Evolutionary conservation across 805 yeast species (phyloP), one percentile per base, ranked within the genome.

Genomic region (Candida sonorensis): DNA sequence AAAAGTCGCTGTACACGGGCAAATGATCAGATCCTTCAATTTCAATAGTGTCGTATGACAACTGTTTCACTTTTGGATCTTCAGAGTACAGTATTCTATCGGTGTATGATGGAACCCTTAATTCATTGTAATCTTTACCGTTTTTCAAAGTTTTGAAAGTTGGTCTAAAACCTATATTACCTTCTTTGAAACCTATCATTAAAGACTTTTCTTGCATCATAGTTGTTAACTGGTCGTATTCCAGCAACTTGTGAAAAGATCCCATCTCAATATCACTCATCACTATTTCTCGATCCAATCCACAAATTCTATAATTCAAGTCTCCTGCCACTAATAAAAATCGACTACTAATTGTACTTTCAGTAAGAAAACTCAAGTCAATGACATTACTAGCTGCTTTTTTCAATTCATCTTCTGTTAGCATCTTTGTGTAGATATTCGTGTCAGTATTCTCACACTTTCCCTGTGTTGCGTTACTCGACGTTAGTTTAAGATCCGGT

Each of bases 91-190:
- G 45, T 3, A 76, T 63, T 20, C 83, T 59, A 39, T 76, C 83
- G 0, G 81, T 75, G 46, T 75, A 76, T 1, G 80, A 70, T 0
- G 83, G 81, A 6, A 57, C 51, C 29, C 81, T 55, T 13, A 46
- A 52, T 4, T 44, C 27, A 31, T 62, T 62, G 51, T 25, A 53
- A 48, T 17, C 42, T 42, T 25, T 46, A 38, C 21, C 33, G 28
- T 20, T 44, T 33, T 28, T 41, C 13, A 66, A 55, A n/a, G n/a
- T n/a, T 44, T 74, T 75, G 46, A 69, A 76, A 2, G 81, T 73
- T 1, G 83, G 83, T 2, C 66, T 53, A 46, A 76, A 76, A 1
- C 40, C 30, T 14, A 77, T 64, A 2, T 45, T 42, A 2, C 67
- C 66, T 45, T 76, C 83, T 17, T 53, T 46, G 40, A 72, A 75